These are phyloP conservation scores for Phytophthora capsici DNA, from an alignment of 352 stramenopile species.

Conservation along the genomic window DNA sequence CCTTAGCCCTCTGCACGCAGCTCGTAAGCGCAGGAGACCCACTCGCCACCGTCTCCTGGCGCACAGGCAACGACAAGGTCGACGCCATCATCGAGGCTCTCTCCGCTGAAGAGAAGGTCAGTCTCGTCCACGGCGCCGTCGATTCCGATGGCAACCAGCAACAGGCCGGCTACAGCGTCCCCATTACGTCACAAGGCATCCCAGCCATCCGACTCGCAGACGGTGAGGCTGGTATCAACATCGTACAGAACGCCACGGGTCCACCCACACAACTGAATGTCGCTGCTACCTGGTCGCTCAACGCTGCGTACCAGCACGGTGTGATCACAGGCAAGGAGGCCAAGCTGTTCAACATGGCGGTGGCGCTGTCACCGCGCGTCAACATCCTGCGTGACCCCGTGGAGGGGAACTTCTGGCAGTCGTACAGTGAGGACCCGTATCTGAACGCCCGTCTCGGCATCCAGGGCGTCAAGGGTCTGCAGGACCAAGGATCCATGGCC, in stretches of 20 bases:
- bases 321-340: conserved; percentile 39
- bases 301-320: conserved; percentile 37
- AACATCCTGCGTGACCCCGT: conserved; percentile 40
- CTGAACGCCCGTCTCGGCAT: conserved; percentile 37
- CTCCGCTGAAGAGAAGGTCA: conserved; percentile 38
- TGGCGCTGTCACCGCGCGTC: conserved; percentile 34
- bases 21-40: conserved; percentile 28
- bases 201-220: conserved; percentile 32
- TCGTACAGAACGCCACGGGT: conserved; percentile 36
- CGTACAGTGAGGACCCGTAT: conserved; percentile 42
- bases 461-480: conserved; percentile 29
- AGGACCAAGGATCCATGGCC: conserved; percentile 39
- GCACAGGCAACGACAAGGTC: conserved; percentile 40
- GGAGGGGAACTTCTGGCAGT: conserved; percentile 41
- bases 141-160: conserved; percentile 37
- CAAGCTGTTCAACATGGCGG: conserved; percentile 41
- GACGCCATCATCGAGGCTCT: conserved; percentile 34
- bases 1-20: conserved; percentile 26
- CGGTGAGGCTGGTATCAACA: conserved; percentile 40
- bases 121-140: conserved; percentile 31
- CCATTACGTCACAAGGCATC: conserved; percentile 32
- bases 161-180: conserved; percentile 36
- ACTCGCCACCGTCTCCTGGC: conserved; percentile 34
- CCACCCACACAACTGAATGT: conserved; percentile 38
- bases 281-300: conserved; percentile 35